Conservation (phyloP, 352 stramenopile species). For the Bremia lactucae region DNA sequence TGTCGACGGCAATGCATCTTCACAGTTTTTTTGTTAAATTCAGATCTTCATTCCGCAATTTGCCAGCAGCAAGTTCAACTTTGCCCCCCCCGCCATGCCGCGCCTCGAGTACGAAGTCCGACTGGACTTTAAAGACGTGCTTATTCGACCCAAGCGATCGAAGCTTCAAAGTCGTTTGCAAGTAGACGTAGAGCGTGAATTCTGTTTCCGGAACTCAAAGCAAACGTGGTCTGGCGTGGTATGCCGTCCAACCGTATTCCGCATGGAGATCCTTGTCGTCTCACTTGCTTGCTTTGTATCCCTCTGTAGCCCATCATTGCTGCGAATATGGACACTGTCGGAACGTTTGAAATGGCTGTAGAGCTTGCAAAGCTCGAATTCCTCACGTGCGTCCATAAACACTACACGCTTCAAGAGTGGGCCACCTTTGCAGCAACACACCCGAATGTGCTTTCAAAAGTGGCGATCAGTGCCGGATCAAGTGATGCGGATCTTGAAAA, state of each 20-base stretch:
- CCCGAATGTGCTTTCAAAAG: conserved; percentile 46
- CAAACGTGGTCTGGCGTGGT: conserved; percentile 65
- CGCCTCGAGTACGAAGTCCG: conserved; percentile 86
- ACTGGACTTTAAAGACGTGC: conserved; percentile 90
- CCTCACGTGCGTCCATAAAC: conserved; percentile 88
- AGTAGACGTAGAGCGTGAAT: conserved; percentile 64
- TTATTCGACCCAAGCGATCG: conserved; percentile 89
- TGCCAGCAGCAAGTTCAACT: too few species aligned
- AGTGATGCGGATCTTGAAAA: conserved; percentile 58
- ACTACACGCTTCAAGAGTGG: conserved; percentile 77
- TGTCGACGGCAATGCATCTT: too few species aligned
- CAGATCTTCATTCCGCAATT: too few species aligned
- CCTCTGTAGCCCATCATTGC: conserved; percentile 75
- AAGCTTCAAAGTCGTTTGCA: conserved; percentile 85
- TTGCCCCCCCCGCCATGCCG: too few species aligned
- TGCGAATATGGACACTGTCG: conserved; percentile 89
- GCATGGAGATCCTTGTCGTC: background rate
- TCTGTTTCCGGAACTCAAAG: conserved; percentile 69
- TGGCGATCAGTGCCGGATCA: conserved; percentile 75
- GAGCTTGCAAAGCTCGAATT: conserved; percentile 72
- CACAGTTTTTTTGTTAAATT: too few species aligned
- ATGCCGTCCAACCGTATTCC: conserved; percentile 2
- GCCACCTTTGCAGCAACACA: conserved; percentile 38
- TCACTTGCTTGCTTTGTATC: background rate
- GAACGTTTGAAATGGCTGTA: conserved; percentile 84